phyloP scores from a whole-genome alignment of 352 stramenopile species.

The Phytopythium delawarense region DNA sequence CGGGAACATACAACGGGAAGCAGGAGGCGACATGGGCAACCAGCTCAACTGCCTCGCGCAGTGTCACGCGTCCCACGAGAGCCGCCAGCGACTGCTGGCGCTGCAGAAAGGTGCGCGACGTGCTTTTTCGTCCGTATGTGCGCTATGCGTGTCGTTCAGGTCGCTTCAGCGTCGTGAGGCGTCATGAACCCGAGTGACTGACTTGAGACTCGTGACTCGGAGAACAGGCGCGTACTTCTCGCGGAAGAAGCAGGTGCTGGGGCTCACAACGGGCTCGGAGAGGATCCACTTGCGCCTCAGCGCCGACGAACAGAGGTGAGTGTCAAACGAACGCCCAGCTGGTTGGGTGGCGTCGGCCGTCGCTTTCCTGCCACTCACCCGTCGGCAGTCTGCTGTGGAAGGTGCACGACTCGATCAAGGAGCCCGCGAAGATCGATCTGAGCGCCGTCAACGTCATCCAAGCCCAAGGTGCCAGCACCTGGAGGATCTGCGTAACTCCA shows the following conservation, averaged over 20 bases:
- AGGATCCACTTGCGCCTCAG: conserved; percentile 60
- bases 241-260: conserved; percentile 73
- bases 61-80: conserved; percentile 64
- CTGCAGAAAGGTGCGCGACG: conserved; percentile 56
- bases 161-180: background rate
- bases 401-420: conserved; percentile 47
- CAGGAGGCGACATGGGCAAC: conserved; percentile 53
- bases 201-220: background rate
- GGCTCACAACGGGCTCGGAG: conserved; percentile 57
- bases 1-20: background rate
- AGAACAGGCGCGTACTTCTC: conserved; percentile 54
- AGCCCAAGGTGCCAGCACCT: conserved; percentile 26
- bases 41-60: conserved; percentile 76
- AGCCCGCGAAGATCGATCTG: conserved; percentile 43
- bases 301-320: conserved; percentile 46
- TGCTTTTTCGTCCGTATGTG: background rate
- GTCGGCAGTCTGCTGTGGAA: conserved; percentile 62
- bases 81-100: conserved; percentile 55
- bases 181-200: background rate
- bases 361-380: background rate
- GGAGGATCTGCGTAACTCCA: background rate
- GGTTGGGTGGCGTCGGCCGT: background rate
- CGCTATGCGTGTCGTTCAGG: background rate
- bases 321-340: conserved; percentile 5
- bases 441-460: conserved; percentile 48